Conservation (phyloP, 1,139 yeast species). For the Yamadazyma epiphylla region DNA sequence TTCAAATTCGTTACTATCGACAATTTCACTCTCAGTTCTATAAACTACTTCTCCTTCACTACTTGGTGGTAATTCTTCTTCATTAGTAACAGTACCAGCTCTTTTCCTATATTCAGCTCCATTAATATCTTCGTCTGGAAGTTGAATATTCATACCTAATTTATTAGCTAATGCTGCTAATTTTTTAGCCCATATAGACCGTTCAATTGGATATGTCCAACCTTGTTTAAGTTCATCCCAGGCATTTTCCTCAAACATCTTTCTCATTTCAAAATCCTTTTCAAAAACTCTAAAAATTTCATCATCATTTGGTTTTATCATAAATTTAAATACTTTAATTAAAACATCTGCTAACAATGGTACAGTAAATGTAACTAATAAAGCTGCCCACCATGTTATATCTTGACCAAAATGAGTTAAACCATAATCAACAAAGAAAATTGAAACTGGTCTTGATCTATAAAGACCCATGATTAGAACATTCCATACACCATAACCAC, state of each 20-base stretch:
- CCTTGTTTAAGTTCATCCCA: conserved; percentile 73
- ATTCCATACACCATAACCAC: conserved; percentile 90
- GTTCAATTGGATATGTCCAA: conserved; percentile 63
- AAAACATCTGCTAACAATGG: conserved; percentile 67
- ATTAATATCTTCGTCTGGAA: conserved; percentile 17
- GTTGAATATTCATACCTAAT: conserved; percentile 6
- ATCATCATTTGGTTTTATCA: conserved; percentile 67
- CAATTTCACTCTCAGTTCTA: conserved; percentile 19
- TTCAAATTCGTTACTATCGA: conserved; percentile 35
- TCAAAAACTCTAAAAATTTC: conserved; percentile 78
- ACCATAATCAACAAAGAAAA: conserved; percentile 72
- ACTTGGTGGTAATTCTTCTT: conserved; percentile 49
- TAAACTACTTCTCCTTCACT: conserved; percentile 38
- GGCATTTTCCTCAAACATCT: conserved; percentile 69
- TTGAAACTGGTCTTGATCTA: conserved; percentile 51
- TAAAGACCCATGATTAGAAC: conserved; percentile 69
- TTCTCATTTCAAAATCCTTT: conserved; percentile 62
- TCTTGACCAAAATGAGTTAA: conserved; percentile 75
- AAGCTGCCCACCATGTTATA: conserved; percentile 79
- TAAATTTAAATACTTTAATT: conserved; percentile 52
- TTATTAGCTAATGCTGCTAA: conserved; percentile 3
- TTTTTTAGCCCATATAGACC: conserved; percentile 18
- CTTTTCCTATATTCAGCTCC: conserved; percentile 43
- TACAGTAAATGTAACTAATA: conserved; percentile 51
- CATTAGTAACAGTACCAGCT: conserved; percentile 45